Evolutionary conservation across 345 rosid species (phyloP).

Genomic region (Cardamine occulta): DNA sequence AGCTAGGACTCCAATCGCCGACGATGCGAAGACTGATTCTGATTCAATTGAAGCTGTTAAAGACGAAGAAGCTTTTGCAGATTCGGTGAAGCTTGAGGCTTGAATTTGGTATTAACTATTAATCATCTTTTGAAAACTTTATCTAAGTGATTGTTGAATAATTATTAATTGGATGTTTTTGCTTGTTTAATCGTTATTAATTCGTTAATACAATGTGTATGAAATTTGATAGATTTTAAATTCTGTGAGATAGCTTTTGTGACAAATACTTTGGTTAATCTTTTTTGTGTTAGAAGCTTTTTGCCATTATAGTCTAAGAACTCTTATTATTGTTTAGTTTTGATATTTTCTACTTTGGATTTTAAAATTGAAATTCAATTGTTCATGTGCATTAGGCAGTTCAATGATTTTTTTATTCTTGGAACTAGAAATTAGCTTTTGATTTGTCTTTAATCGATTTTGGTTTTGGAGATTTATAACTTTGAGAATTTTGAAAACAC

Average conservation of each 20-base stretch:
- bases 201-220: too few species aligned
- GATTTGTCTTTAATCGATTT: not conserved
- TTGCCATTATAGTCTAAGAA: too few species aligned
- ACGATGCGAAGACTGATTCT: not conserved
- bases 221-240: not conserved
- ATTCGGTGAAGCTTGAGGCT: not conserved
- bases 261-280: not conserved
- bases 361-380: not conserved
- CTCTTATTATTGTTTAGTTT: not conserved
- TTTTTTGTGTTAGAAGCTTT: not conserved
- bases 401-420: not conserved
- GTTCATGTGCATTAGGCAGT: conserved; percentile 1
- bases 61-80: not conserved
- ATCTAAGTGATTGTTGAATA: not conserved
- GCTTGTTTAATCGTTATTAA: not conserved
- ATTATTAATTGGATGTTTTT: not conserved
- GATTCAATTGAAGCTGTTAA: not conserved
- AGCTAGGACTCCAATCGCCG: not conserved
- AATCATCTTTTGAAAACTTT: not conserved
- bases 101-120: conserved; percentile 3
- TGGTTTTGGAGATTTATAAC: not conserved
- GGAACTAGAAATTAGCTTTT: not conserved
- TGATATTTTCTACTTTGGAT: not conserved
- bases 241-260: not conserved
- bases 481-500: not conserved